Conservation (phyloP, 2,329 filamentous ascomycete species). For the Ophiostoma montium region DNA sequence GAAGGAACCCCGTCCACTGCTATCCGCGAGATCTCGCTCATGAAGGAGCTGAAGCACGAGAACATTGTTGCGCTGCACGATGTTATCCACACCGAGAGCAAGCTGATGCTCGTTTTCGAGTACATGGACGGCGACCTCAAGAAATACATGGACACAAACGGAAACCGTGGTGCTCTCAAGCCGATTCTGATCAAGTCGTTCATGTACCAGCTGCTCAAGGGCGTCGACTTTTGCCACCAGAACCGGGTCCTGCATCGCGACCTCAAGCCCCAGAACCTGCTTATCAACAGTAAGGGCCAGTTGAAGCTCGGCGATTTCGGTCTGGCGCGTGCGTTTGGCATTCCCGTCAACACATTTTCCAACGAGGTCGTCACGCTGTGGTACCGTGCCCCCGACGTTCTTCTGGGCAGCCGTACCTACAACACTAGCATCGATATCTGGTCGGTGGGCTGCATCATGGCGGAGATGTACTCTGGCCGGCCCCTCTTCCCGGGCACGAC, state of each 20-base stretch:
- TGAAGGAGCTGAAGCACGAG: slow-evolving; percentile 99
- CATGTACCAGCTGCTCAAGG: slow-evolving; percentile 93
- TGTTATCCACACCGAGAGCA: slow-evolving; percentile 99
- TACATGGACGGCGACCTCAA: slow-evolving; percentile 98
- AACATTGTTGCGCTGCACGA: slow-evolving; percentile 96
- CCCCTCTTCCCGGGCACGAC: slow-evolving; percentile 95
- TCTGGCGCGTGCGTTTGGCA: slow-evolving; percentile 85
- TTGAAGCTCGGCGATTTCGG: slow-evolving; percentile 93
- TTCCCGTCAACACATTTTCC: slow-evolving; percentile 94
- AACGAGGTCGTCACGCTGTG: slow-evolving; percentile 96
- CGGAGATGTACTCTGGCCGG: slow-evolving; percentile 95
- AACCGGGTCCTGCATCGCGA: slow-evolving; percentile 93
- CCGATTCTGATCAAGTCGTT: slow-evolving; percentile 91
- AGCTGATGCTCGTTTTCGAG: slow-evolving; percentile 98
- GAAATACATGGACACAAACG: slow-evolving; percentile 93
- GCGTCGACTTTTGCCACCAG: slow-evolving; percentile 96
- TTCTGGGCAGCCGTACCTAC: slow-evolving; percentile 87
- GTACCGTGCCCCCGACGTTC: slow-evolving; percentile 93
- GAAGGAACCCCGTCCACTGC: slow-evolving; percentile 95
- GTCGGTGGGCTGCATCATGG: slow-evolving; percentile 99
- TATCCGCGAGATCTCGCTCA: slow-evolving; percentile 94
- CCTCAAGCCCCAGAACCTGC: slow-evolving; percentile 87
- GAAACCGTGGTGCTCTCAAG: slow-evolving; percentile 79
- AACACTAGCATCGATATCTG: slow-evolving; percentile 99
- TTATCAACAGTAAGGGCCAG: slow-evolving; percentile 84